Evolutionary conservation across 768 basidiomycete species (phyloP).

Genomic region (Daedaleopsis nitida): DNA sequence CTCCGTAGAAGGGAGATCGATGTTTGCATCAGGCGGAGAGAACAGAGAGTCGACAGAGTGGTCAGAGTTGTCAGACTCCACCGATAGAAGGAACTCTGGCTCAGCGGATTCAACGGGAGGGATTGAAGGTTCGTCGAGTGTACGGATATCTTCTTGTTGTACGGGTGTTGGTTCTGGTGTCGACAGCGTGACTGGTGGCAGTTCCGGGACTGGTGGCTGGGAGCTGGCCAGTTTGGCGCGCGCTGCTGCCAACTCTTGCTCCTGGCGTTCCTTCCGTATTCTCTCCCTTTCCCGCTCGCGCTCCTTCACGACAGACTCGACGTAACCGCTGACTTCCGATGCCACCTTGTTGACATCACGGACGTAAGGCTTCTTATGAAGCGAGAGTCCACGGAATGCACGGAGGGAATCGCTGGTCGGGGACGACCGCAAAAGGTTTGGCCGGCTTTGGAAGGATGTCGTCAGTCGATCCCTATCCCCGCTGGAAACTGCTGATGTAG

Average conservation of each 20-base stretch:
- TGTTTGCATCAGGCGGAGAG: constrained; percentile 17
- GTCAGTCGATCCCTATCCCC: constrained; percentile 6
- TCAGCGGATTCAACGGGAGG: background rate
- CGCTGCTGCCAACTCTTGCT: constrained; percentile 24
- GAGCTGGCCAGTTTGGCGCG: constrained; percentile 8
- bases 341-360: constrained; percentile 57
- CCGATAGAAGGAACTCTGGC: constrained; percentile 4
- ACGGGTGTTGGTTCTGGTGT: background rate
- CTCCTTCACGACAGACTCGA: constrained; percentile 75
- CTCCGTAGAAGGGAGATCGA: constrained; percentile 15
- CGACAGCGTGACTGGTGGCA: background rate
- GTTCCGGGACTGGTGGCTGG: background rate
- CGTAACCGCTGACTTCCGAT: constrained; percentile 64
- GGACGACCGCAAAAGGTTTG: constrained; percentile 32
- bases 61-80: constrained; percentile 14
- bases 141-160: background rate
- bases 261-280: constrained; percentile 66
- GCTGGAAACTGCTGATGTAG: background rate
- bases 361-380: constrained; percentile 37
- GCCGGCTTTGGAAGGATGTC: constrained; percentile 34
- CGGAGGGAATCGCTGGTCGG: constrained; percentile 40
- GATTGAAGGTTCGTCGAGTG: no score
- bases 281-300: constrained; percentile 78
- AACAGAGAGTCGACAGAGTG: constrained; percentile 23
- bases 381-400: constrained; percentile 53